Percentiles rank a stretch among this genome's conserved stretches.
Conservation (phyloP, 2,329 filamentous ascomycete species). For the Coniella lustricola region DNA sequence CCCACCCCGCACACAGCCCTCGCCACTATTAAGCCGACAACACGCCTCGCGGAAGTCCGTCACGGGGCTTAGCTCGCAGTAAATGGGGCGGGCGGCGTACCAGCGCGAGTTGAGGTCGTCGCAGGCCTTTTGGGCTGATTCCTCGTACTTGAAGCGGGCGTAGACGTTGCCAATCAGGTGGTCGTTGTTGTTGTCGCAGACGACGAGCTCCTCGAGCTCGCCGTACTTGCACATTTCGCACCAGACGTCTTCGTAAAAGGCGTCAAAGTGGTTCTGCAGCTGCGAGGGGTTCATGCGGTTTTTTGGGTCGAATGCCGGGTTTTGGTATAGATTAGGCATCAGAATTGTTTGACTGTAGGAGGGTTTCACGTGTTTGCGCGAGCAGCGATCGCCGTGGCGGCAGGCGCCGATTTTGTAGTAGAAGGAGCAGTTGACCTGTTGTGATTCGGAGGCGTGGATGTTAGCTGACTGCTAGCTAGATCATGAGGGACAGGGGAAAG, state of each 20-base stretch:
- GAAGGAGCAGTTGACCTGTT: constrained; percentile 88
- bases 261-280: constrained; percentile 98
- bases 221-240: constrained; percentile 99
- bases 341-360: constrained; percentile 97
- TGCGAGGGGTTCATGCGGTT: constrained; percentile 94
- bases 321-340: constrained; percentile 97
- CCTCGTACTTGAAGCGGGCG: constrained; percentile 99
- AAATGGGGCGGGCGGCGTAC: constrained; percentile 96
- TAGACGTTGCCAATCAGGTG: constrained; percentile 99
- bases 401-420: constrained; percentile 99
- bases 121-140: constrained; percentile 86
- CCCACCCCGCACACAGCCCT: constrained; percentile 90
- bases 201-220: constrained; percentile 93
- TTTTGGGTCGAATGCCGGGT: constrained; percentile 93
- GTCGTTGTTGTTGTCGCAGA: constrained; percentile 99
- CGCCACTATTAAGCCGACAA: constrained; percentile 87
- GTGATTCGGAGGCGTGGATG: background rate
- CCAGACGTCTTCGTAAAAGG: constrained; percentile 99
- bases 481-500: too few relatives aligned
- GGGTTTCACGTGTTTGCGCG: constrained; percentile 97
- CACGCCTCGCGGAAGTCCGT: constrained; percentile 98
- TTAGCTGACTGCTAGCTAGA: too few relatives aligned
- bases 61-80: constrained; percentile 94
- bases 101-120: constrained; percentile 90
- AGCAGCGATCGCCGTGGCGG: constrained; percentile 96